These are phyloP conservation scores for Graphilbum sp. DNA, from an alignment of 2,329 filamentous ascomycete genomes.

Conservation along the genomic window DNA sequence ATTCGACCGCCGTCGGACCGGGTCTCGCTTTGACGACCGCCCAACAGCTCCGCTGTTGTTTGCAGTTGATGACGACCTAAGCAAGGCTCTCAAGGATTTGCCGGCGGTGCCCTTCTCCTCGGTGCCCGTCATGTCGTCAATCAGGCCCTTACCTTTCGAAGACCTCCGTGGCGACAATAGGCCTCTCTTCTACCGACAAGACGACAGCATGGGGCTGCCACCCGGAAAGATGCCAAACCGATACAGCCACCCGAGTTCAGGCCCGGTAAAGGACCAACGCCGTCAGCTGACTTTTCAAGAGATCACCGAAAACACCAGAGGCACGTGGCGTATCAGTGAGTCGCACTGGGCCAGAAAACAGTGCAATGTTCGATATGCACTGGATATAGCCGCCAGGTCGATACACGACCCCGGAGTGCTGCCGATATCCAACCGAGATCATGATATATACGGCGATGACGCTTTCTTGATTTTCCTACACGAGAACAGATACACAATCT, in stretches of 20 bases:
- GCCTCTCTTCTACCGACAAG: background rate
- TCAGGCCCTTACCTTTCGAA: background rate
- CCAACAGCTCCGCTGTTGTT: conserved; percentile 9
- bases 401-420: background rate
- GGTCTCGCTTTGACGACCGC: no score
- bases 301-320: background rate
- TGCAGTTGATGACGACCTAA: conserved; percentile 6
- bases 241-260: background rate
- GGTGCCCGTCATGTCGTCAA: conserved; percentile 4
- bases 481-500: conserved; percentile 6
- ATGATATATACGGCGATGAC: conserved; percentile 9
- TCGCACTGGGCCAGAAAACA: conserved; percentile 4
- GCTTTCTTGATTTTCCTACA: conserved; percentile 8
- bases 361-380: conserved; percentile 7
- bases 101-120: conserved; percentile 3
- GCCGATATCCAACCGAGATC: conserved; percentile 4
- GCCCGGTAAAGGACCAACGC: background rate
- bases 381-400: conserved; percentile 6
- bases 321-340: conserved; percentile 1
- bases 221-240: no score
- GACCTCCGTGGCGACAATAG: background rate
- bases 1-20: conserved; percentile 6
- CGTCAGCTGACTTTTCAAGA: background rate
- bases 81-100: background rate
- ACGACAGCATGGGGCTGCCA: background rate